phyloP scores from a whole-genome alignment of 1,284 basidiomycete genomes.

The Pseudozyma flocculosa region DNA sequence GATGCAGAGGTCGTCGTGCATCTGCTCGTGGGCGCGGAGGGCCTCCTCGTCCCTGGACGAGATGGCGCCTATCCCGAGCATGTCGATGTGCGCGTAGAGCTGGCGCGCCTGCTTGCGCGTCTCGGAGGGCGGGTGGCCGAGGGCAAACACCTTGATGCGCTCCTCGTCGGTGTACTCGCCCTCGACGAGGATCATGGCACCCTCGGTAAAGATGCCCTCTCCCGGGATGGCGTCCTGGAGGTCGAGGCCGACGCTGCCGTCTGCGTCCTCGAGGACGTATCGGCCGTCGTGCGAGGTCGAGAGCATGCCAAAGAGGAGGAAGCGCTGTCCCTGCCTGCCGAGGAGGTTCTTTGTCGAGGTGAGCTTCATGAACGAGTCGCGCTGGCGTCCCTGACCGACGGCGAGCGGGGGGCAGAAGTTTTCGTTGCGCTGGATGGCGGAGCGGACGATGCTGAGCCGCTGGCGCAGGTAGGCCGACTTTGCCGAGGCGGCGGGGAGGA shows the following conservation, averaged over 20 bases:
- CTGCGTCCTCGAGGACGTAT: slow-evolving; percentile 87
- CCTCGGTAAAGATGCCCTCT: slow-evolving; percentile 95
- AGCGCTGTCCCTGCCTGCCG: slow-evolving; percentile 84
- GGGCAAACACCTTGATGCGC: slow-evolving; percentile 81
- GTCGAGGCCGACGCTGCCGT: slow-evolving; percentile 86
- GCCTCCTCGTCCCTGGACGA: slow-evolving; percentile 87
- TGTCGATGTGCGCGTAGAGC: slow-evolving; percentile 58
- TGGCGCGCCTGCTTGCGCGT: slow-evolving; percentile 31
- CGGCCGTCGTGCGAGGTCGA: slow-evolving; percentile 84
- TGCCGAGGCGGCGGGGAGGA: slow-evolving; percentile 37
- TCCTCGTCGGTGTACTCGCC: slow-evolving; percentile 94
- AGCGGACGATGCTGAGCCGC: slow-evolving; percentile 44
- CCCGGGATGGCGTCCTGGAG: slow-evolving; percentile 80
- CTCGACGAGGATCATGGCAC: slow-evolving; percentile 89
- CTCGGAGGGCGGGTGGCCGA: slow-evolving; percentile 83
- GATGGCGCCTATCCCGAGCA: slow-evolving; percentile 86
- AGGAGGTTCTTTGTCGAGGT: slow-evolving; percentile 95
- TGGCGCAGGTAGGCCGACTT: slow-evolving; percentile 37
- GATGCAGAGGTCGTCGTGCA: slow-evolving; percentile 66
- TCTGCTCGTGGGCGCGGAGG: slow-evolving; percentile 49
- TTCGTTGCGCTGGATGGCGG: slow-evolving; percentile 52
- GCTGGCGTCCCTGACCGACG: slow-evolving; percentile 6
- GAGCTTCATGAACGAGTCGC: slow-evolving; percentile 62
- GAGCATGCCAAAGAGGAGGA: slow-evolving; percentile 91
- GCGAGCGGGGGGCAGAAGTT: slow-evolving; percentile 55